Base-by-base conservation (phyloP, 1,139 yeast species). In the Pichiaceae sp. region DNA sequence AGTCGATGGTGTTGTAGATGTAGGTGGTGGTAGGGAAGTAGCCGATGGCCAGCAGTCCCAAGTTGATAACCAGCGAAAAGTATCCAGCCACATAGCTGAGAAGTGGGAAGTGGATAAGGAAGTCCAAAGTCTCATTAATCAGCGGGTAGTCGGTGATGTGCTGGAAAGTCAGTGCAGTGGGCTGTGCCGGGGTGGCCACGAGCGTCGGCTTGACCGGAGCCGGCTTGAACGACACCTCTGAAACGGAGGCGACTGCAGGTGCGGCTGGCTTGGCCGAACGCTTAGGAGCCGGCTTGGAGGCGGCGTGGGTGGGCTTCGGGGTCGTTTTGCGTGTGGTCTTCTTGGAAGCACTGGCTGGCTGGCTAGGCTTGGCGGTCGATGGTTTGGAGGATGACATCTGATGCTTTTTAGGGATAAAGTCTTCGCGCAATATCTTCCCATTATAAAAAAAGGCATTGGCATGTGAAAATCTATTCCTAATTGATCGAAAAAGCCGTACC, bases 71-170 rank as follows among this genome's bases (percentile, higher is more conserved):
- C 2, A 34, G 17, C 4, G 41, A 17, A 4, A 43, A 20, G 21
- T 40, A 38, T 6, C 38, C n/a, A 19, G 35, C 32, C 14, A 41
- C 26, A 19, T 37, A 25, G 24, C 36, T 42, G 27, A 40, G 33
- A 7, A 38, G 9, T 19, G 28, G 31, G 28, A 34, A 42, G 24
- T 38, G 32, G 11, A 38, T 36, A 3, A 42, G 30, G 9, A 38
- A 42, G 7, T 36, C 31, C 29, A 34, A 29, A 11, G 38, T 26
- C 20, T 48, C 53, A 8, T 44, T 31, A 29, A 45, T 41, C 4
- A 43, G 24, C 6, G 53, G 52, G 31, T 49, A 49, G 15, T 37
- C 39, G 28, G 19, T 31, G 26, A 49, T 17, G 31, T 48, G 53
- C 8, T 40, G 34, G 34, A 38, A 41, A 2, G 52, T 26, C 29